Conservation (phyloP, 2,329 filamentous ascomycete species). For the Pleurostoma richardsiae region DNA sequence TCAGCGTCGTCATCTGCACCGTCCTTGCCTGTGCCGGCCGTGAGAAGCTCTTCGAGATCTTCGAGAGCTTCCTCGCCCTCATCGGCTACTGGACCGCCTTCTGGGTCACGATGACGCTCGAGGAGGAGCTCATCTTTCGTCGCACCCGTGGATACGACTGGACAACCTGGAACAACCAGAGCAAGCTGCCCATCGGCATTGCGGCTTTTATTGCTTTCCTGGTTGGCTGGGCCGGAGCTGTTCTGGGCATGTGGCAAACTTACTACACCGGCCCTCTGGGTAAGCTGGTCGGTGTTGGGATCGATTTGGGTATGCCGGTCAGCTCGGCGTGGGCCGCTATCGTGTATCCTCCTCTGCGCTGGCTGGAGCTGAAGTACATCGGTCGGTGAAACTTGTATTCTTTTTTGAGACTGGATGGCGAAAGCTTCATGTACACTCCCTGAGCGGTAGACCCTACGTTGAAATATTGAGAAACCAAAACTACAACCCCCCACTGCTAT, state of each 20-base stretch:
- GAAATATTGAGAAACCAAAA: too few relatives aligned
- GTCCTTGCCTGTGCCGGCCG: conserved; percentile 61
- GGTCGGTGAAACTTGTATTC: background rate
- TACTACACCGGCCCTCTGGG: conserved; percentile 59
- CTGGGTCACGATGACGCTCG: conserved; percentile 57
- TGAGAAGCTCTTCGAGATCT: conserved; percentile 55
- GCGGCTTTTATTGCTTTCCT: conserved; percentile 58
- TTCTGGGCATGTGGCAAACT: conserved; percentile 64
- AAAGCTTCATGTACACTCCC: too few relatives aligned
- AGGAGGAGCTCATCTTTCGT: conserved; percentile 60
- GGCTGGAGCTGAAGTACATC: background rate
- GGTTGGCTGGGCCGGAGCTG: conserved; percentile 59
- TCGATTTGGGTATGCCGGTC: conserved; percentile 18
- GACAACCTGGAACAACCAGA: conserved; percentile 53
- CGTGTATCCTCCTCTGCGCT: conserved; percentile 9
- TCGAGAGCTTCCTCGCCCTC: conserved; percentile 63
- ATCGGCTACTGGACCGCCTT: conserved; percentile 69
- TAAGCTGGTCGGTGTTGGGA: conserved; percentile 9
- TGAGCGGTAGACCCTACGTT: too few relatives aligned
- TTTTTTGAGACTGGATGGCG: too few relatives aligned
- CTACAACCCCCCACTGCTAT: too few relatives aligned
- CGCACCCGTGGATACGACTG: conserved; percentile 49
- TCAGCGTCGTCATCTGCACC: conserved; percentile 57
- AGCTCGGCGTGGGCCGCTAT: conserved; percentile 15
- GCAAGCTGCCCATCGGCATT: conserved; percentile 55